A percentile compares a stretch with the other conserved stretches of the same genome.
phyloP scores from a whole-genome alignment of 305 asterid genomes.

The Andrographis paniculata region DNA sequence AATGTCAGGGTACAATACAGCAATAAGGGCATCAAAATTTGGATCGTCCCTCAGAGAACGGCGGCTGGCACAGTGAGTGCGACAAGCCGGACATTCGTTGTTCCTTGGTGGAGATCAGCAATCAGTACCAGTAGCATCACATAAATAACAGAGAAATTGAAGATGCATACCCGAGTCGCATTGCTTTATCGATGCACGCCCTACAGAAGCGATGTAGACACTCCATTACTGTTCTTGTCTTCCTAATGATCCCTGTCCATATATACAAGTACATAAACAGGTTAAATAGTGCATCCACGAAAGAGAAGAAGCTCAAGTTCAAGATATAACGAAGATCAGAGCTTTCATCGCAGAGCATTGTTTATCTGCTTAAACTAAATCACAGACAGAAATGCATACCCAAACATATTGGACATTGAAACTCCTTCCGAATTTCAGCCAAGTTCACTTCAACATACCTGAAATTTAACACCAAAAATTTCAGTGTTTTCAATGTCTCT shows the following conservation, averaged over 20 bases:
- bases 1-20: conserved; percentile 83
- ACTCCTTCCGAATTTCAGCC: conserved; percentile 79
- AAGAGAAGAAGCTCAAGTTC: no score
- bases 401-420: conserved; percentile 86
- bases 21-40: conserved; percentile 81
- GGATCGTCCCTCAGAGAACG: conserved; percentile 98
- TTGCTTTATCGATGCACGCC: conserved; percentile 96
- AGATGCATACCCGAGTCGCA: conserved; percentile 74
- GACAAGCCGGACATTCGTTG: conserved; percentile 99
- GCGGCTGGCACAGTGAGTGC: conserved; percentile 97
- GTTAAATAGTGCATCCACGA: no score
- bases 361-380: neutral
- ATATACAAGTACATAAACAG: conserved; percentile 2
- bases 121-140: no score
- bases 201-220: conserved; percentile 98
- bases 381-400: conserved; percentile 23
- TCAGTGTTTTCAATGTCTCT: neutral
- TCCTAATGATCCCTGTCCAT: conserved; percentile 78
- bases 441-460: conserved; percentile 45
- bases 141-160: conserved; percentile 18
- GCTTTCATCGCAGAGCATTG: conserved; percentile 17
- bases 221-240: conserved; percentile 99
- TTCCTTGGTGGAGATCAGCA: conserved; percentile 50
- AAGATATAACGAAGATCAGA: conserved; percentile 13
- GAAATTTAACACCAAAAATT: conserved; percentile 20